Base-by-base conservation (phyloP, 2,329 filamentous ascomycete species). In the Ophiostoma fasciatum region DNA sequence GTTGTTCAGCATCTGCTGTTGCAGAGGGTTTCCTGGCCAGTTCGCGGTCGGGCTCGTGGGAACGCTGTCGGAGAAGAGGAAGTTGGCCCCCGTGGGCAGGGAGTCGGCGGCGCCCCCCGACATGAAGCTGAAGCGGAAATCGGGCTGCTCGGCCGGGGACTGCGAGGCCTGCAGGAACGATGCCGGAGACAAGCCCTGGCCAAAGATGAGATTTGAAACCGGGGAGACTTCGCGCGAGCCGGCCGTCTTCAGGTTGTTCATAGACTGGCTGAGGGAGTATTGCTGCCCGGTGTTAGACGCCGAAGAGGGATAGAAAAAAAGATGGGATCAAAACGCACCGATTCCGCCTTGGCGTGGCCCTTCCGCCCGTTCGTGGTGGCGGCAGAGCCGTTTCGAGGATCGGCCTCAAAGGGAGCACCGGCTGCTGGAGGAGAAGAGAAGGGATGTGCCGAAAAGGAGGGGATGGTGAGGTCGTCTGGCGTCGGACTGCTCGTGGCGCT, bases 401-500 rank as follows among this genome's bases (percentile, higher is more conserved):
- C 25, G 6, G 25, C 22, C 13, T 20, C 19, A 17, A 38, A 23
- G 13, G 28, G n/a, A n/a, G n/a, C n/a, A n/a, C n/a, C 23, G 32
- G 13, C 23, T 5, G 18, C 37, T 48, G 53, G 10, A 38, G 49
- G 13, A 48, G 44, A 21, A 11, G 35, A 44, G 13, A 40, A 23
- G n/a, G 40, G 41, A 5, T 39, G 23, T 7, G 41, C 26, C 2
- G 41, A 29, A 12, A 43, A 35, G 11, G 34, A 25, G 2, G 34
- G 30, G 2, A 36, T 15, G 4, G 33, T 21, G 10, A 28, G 15
- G 21, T 41, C 47, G 34, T 44, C 39, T 12, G 48, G 57, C 38
- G 60, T 63, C 6, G 73, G 70, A 41, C 70, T 78, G 45, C 64
- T 72, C 2, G 68, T 65, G 8, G 66, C 65, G 45, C 68, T 71